phyloP scores from a whole-genome alignment of 768 basidiomycete species.

The Suillus subalutaceus region DNA sequence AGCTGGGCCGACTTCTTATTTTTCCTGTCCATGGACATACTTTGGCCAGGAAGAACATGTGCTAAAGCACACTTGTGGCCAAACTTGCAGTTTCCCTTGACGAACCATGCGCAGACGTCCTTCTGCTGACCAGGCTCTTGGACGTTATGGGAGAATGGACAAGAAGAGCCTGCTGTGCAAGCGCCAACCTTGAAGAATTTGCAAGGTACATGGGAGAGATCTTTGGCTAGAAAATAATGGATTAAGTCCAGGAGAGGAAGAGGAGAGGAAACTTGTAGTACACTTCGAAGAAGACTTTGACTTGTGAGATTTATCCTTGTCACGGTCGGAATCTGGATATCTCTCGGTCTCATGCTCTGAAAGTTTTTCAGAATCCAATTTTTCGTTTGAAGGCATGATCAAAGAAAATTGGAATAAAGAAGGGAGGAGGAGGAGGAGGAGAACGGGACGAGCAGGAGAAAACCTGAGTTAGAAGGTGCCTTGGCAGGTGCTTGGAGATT shows the following conservation, averaged over 20 bases:
- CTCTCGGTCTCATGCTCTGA: constrained; percentile 23
- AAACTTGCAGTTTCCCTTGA: constrained; percentile 91
- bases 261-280: constrained; percentile 17
- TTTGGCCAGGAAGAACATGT: constrained; percentile 92
- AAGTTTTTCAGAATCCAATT: constrained; percentile 19
- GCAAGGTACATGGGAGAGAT: constrained; percentile 95
- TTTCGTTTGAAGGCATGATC: constrained; percentile 28
- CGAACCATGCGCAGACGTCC: constrained; percentile 85
- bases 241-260: constrained; percentile 8
- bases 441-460: constrained; percentile 6
- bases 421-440: constrained; percentile 1
- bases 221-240: constrained; percentile 58
- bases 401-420: constrained; percentile 7
- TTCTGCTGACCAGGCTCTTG: constrained; percentile 79
- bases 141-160: constrained; percentile 88
- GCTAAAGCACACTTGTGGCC: constrained; percentile 89
- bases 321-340: constrained; percentile 20
- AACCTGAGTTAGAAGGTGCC: constrained; percentile 3
- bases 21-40: constrained; percentile 94
- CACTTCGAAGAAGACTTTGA: constrained; percentile 38
- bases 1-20: constrained; percentile 92
- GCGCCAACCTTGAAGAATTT: constrained; percentile 95
- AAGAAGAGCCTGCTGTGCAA: constrained; percentile 91
- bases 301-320: constrained; percentile 18
- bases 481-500: constrained; percentile 6